Evolutionary conservation across 805 yeast genomes (phyloP).

Genomic region (Lipomyces spencermartinsiae): DNA sequence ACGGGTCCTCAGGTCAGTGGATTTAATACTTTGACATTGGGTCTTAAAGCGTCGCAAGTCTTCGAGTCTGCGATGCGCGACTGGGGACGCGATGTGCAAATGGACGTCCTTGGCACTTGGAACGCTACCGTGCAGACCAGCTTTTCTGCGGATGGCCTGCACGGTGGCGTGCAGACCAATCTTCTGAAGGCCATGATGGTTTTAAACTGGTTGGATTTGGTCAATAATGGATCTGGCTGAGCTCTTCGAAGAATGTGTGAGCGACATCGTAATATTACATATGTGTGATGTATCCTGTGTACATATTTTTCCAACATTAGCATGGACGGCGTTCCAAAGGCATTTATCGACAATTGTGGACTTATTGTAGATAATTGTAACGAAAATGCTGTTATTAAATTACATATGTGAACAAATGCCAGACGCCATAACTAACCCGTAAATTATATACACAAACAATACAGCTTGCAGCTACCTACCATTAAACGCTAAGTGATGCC

Average conservation of each 20-base stretch:
- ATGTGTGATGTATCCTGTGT: background rate
- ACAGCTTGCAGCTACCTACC: background rate
- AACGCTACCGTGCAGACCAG: conserved; percentile 35
- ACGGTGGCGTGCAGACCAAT: conserved; percentile 20
- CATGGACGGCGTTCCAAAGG: background rate
- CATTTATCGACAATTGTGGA: background rate
- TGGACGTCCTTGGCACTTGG: conserved; percentile 35
- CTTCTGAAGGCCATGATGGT: conserved; percentile 36
- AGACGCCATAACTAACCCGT: conserved; percentile 1
- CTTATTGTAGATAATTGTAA: background rate
- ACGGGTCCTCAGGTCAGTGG: conserved; percentile 25
- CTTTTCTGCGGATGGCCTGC: conserved; percentile 29
- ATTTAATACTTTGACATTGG: background rate
- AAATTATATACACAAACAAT: background rate
- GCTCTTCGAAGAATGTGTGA: too few relatives aligned
- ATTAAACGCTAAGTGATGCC: background rate
- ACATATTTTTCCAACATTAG: background rate
- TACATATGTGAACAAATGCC: conserved; percentile 3
- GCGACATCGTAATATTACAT: too few relatives aligned
- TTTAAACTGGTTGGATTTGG: conserved; percentile 33
- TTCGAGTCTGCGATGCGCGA: conserved; percentile 26
- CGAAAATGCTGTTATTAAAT: background rate
- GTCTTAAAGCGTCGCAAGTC: conserved; percentile 19
- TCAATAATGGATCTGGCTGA: conserved; percentile 52
- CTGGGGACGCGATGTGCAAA: background rate